These are phyloP conservation scores for Knufia petricola DNA, from an alignment of 2,329 filamentous ascomycete species.

Conservation along the genomic window DNA sequence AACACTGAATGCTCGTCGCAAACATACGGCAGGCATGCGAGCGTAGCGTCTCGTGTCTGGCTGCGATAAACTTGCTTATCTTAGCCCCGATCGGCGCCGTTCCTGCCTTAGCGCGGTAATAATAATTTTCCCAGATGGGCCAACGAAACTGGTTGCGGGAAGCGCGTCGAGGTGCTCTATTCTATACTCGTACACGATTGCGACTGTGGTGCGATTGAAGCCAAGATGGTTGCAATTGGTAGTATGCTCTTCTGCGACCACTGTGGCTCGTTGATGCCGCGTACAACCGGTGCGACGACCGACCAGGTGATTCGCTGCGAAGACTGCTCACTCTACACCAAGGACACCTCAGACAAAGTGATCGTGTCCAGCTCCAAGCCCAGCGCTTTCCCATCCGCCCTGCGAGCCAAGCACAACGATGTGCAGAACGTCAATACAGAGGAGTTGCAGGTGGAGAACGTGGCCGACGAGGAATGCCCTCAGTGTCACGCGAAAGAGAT, in stretches of 20 bases:
- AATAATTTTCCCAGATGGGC: neutral
- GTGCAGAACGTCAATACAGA: conserved; percentile 71
- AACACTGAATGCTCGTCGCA: neutral
- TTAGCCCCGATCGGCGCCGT: neutral
- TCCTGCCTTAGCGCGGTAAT: neutral
- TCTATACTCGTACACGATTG: too few species aligned
- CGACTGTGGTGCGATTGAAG: too few species aligned
- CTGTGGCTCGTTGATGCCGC: conserved; percentile 81
- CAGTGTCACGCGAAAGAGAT: conserved; percentile 76
- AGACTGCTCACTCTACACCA: conserved; percentile 75
- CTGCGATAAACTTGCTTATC: neutral
- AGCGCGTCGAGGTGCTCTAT: neutral
- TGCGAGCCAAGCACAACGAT: conserved; percentile 77
- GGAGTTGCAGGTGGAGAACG: conserved; percentile 64
- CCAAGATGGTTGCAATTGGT: conserved; percentile 72
- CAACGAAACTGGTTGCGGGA: conserved; percentile 69
- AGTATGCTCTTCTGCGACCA: conserved; percentile 87
- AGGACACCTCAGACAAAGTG: conserved; percentile 66
- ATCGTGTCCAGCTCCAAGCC: conserved; percentile 79
- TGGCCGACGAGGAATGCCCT: conserved; percentile 60
- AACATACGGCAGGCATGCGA: conserved; percentile 1
- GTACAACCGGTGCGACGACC: conserved; percentile 51
- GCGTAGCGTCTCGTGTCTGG: neutral
- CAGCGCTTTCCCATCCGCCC: conserved; percentile 78
- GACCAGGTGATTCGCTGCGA: conserved; percentile 72